Evolutionary conservation across 1,139 yeast genomes (phyloP).

Genomic region (Blastobotrys buckinghamii): DNA sequence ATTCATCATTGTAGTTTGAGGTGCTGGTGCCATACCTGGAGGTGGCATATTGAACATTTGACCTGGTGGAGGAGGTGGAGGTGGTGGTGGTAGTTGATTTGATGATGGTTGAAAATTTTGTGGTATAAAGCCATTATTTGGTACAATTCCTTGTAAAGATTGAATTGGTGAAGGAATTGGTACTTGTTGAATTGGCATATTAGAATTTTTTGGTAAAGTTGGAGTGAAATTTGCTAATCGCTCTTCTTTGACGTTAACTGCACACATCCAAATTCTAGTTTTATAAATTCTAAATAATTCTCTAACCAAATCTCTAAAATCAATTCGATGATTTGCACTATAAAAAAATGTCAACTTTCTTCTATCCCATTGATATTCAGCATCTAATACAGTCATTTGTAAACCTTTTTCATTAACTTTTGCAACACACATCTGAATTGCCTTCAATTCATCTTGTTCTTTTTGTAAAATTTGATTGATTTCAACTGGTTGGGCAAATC

Average conservation of each 20-base stretch:
- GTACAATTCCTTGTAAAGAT: background rate
- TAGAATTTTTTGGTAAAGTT: background rate
- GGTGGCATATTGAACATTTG: constrained; percentile 8
- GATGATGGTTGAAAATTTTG: background rate
- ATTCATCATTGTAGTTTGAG: background rate
- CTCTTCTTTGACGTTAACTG: constrained; percentile 39
- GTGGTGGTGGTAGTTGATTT: background rate
- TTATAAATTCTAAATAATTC: constrained; percentile 90
- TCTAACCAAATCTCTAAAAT: constrained; percentile 85
- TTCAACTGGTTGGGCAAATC: constrained; percentile 61
- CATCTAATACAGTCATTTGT: constrained; percentile 53
- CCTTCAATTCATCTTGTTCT: constrained; percentile 65
- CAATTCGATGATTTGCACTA: constrained; percentile 75
- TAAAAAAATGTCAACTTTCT: constrained; percentile 91
- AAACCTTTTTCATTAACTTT: constrained; percentile 48
- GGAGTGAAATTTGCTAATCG: background rate
- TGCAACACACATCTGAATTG: constrained; percentile 53
- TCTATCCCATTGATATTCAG: constrained; percentile 94
- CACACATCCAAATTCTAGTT: constrained; percentile 97
- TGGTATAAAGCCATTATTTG: background rate
- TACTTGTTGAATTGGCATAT: background rate
- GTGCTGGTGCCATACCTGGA: constrained; percentile 5
- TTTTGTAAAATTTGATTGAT: constrained; percentile 54
- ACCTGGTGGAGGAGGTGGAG: background rate
- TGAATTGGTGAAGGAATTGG: background rate